phyloP scores from a whole-genome alignment of 495 filamentous ascomycete genomes.

The Tuber brumale region DNA sequence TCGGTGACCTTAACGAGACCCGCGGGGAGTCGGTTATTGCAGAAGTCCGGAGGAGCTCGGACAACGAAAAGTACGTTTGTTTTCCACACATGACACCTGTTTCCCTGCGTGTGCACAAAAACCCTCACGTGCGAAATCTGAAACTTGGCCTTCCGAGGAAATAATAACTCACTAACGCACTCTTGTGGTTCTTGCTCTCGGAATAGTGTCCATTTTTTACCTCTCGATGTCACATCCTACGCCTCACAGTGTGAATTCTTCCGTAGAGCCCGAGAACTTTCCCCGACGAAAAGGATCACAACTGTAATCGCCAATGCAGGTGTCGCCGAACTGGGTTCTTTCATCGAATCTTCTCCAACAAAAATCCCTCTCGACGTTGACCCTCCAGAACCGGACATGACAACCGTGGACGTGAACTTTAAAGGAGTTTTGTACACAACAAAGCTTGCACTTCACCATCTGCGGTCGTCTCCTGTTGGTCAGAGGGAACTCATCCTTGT shows the following conservation, averaged over 20 bases:
- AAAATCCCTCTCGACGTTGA: slow-evolving; percentile 39
- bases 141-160: background rate
- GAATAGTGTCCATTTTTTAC: slow-evolving; percentile 48
- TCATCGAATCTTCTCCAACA: slow-evolving; percentile 44
- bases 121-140: background rate
- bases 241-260: slow-evolving; percentile 57
- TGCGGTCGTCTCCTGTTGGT: slow-evolving; percentile 45
- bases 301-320: slow-evolving; percentile 64
- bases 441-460: slow-evolving; percentile 57
- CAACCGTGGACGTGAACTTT: slow-evolving; percentile 56
- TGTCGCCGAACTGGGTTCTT: slow-evolving; percentile 48
- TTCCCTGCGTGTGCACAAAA: background rate
- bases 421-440: slow-evolving; percentile 59
- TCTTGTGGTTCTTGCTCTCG: background rate
- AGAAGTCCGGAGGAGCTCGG: slow-evolving; percentile 36
- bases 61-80: slow-evolving; percentile 32
- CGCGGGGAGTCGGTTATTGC: slow-evolving; percentile 43
- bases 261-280: slow-evolving; percentile 48
- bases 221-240: slow-evolving; percentile 56
- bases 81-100: background rate
- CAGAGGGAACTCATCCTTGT: slow-evolving; percentile 51
- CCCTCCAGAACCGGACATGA: slow-evolving; percentile 49
- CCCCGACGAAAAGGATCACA: slow-evolving; percentile 54
- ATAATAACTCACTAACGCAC: slow-evolving; percentile 6
- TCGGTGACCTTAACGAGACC: slow-evolving; percentile 47